A percentile compares a stretch with the other conserved stretches of the same genome.
Conservation (phyloP, 2,329 filamentous ascomycete species). For the Xylariaceae sp. region DNA sequence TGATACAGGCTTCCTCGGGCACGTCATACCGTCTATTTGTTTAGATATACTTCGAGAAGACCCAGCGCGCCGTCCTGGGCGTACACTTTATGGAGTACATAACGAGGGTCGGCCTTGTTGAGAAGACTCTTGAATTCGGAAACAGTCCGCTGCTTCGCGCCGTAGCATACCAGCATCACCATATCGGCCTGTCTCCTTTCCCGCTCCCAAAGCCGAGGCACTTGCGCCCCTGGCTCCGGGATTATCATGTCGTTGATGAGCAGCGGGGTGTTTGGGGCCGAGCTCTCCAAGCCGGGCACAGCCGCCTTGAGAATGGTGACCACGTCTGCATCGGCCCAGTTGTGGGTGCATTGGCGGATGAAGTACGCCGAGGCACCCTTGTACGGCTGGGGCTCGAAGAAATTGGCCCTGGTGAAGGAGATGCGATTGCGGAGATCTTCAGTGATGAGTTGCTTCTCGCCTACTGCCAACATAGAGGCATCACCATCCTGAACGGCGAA, state of each 20-base stretch:
- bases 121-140: slow-evolving; percentile 8
- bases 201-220: background rate
- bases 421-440: slow-evolving; percentile 18
- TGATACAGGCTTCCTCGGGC: too few species aligned
- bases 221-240: background rate
- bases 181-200: slow-evolving; percentile 6
- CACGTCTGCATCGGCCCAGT: slow-evolving; percentile 14
- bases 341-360: slow-evolving; percentile 26
- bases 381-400: slow-evolving; percentile 29
- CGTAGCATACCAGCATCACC: slow-evolving; percentile 1
- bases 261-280: slow-evolving; percentile 5
- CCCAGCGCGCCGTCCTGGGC: background rate
- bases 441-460: slow-evolving; percentile 10
- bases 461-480: slow-evolving; percentile 22
- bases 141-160: slow-evolving; percentile 8
- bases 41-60: slow-evolving; percentile 7
- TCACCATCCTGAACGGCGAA: slow-evolving; percentile 27
- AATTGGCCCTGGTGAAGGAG: slow-evolving; percentile 22
- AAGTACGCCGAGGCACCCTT: slow-evolving; percentile 22
- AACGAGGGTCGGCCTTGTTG: slow-evolving; percentile 11
- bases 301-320: slow-evolving; percentile 9
- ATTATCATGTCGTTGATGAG: slow-evolving; percentile 13
- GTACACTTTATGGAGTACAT: slow-evolving; percentile 1
- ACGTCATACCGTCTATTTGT: too few species aligned
- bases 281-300: slow-evolving; percentile 10